Evolutionary conservation across 2,329 filamentous ascomycete genomes (phyloP).

Genomic region (Penicillium sp.): DNA sequence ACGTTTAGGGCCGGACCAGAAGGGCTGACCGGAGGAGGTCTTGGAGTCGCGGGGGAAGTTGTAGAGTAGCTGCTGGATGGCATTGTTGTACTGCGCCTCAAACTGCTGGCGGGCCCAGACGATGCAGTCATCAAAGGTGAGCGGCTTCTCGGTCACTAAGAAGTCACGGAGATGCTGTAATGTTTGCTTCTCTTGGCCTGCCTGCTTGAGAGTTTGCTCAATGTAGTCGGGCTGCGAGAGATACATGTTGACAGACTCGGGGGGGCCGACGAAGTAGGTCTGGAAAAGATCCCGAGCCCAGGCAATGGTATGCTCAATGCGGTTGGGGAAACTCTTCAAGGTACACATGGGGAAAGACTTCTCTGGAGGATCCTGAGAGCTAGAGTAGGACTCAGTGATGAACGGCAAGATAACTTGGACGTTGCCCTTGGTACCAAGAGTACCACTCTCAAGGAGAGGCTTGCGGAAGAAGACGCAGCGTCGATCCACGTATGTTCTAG

Average conservation of each 20-base stretch:
- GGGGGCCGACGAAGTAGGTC: slow-evolving; percentile 86
- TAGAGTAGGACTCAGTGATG: slow-evolving; percentile 95
- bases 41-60: slow-evolving; percentile 95
- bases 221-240: slow-evolving; percentile 89
- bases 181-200: slow-evolving; percentile 91
- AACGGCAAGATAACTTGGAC: slow-evolving; percentile 91
- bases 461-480: slow-evolving; percentile 99
- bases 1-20: slow-evolving; percentile 98
- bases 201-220: slow-evolving; percentile 81
- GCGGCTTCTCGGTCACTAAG: slow-evolving; percentile 85
- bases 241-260: slow-evolving; percentile 92
- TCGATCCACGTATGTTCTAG: slow-evolving; percentile 91
- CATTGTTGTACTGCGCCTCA: slow-evolving; percentile 95
- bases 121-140: slow-evolving; percentile 94
- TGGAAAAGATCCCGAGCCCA: slow-evolving; percentile 98
- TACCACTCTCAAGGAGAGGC: slow-evolving; percentile 92
- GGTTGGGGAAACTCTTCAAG: slow-evolving; percentile 93
- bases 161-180: slow-evolving; percentile 87
- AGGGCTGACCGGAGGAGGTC: slow-evolving; percentile 83
- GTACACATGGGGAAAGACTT: slow-evolving; percentile 99
- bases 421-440: slow-evolving; percentile 98
- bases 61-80: slow-evolving; percentile 90
- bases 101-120: slow-evolving; percentile 92
- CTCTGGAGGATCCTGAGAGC: slow-evolving; percentile 94
- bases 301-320: slow-evolving; percentile 97